phyloP scores from a whole-genome alignment of 257 asterid species.

The Solanum chmielewskii region DNA sequence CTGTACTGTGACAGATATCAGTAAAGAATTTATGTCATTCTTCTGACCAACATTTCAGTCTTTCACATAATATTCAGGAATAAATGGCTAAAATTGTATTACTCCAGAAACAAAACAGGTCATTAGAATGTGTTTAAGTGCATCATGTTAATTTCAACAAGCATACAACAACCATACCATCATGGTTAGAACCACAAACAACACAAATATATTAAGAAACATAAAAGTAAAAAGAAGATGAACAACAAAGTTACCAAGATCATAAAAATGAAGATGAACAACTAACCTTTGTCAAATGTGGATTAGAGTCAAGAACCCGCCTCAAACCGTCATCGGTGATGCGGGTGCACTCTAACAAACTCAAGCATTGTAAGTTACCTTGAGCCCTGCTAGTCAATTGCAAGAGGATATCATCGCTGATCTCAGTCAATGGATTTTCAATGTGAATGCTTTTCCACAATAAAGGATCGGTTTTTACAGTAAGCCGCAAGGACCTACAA shows the following conservation, averaged over 20 bases:
- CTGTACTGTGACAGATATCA: background rate
- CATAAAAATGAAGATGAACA: background rate
- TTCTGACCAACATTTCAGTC: background rate
- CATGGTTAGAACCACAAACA: background rate
- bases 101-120: background rate
- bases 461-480: slow-evolving; percentile 43
- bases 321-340: slow-evolving; percentile 62
- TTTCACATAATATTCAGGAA: background rate
- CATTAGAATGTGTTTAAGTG: background rate
- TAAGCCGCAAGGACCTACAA: slow-evolving; percentile 39
- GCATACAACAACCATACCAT: background rate
- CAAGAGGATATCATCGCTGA: slow-evolving; percentile 58
- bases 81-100: background rate
- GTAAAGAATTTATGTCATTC: background rate
- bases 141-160: background rate
- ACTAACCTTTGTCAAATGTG: slow-evolving; percentile 62
- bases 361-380: slow-evolving; percentile 53
- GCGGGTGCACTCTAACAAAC: slow-evolving; percentile 53
- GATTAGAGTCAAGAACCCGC: slow-evolving; percentile 59
- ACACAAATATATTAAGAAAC: background rate
- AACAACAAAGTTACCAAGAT: background rate
- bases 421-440: slow-evolving; percentile 54
- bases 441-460: slow-evolving; percentile 68
- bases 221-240: background rate
- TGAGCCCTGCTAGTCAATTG: slow-evolving; percentile 47